Base-by-base conservation (phyloP, 768 basidiomycete genomes). In the Trametes maxima region DNA sequence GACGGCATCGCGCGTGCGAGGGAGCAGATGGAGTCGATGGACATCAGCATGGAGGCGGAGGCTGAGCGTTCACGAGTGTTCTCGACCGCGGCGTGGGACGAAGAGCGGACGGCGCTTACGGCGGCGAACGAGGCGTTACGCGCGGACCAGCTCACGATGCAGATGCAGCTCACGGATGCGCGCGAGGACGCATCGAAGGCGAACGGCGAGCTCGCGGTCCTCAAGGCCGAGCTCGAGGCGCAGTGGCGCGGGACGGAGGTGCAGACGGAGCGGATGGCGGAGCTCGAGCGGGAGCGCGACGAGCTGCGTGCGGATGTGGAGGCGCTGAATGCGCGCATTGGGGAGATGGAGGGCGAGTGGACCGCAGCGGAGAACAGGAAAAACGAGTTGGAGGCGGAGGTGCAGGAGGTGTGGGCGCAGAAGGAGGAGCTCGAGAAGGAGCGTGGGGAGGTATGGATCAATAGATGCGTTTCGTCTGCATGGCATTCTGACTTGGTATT, bases 201-300 rank as follows among this genome's bases (percentile, higher is more conserved):
- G 46, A 74, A 73, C 46, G 68, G 72, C 28, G 74, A 76, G 56
- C 54, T 74, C 33, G 64, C 57, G 4, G 51, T 82, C 22, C 72
- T 90, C 64, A 86, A 86, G 69, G 69, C 72, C 0, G 89, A 92
- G 72, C 70, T 90, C 35, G 86, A 90, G 67, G 83, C 85, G 11
- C 89, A 90, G 72, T 90, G 89, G 89, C 75, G 78, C 36, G 76
- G 84, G 58, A 85, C 88, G 8, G 87, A 89, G 73, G 76, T 76
- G 60, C 72, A 76, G 14, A 74, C 76, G n/a, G 85, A 86, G 64
- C 77, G 75, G 65, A 75, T 82, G 10, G 69, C 76, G 36, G 70
- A 70, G 33, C 70, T 84, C 37, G 65, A 67, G 62, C 64, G 60
- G 22, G 73, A 76, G 59, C 66, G 69, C 50, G 70, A 74, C 33